phyloP scores from a whole-genome alignment of 495 filamentous ascomycete genomes.

The Xylaria cubensis region DNA sequence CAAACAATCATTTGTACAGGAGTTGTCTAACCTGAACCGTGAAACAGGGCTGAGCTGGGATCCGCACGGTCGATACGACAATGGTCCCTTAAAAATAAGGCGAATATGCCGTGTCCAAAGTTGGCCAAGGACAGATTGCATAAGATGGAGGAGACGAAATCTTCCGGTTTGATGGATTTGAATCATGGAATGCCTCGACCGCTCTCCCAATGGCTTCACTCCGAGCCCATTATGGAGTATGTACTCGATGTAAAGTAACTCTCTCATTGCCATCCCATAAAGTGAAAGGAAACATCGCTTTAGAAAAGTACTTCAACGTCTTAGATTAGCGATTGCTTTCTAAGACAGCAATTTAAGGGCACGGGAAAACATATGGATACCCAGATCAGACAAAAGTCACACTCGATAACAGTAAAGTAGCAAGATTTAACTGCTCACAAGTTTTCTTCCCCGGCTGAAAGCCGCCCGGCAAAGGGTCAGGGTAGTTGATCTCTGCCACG shows the following conservation, averaged over 20 bases:
- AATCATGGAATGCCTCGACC: neutral
- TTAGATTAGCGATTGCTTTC: conserved; percentile 4
- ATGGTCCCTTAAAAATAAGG: neutral
- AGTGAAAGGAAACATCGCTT: neutral
- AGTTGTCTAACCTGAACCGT: neutral
- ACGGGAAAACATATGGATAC: neutral
- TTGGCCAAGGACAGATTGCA: neutral
- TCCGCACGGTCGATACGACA: neutral
- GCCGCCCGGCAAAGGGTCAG: conserved; percentile 36
- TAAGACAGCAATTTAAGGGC: neutral
- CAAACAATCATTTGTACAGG: neutral
- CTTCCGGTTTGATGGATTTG: neutral
- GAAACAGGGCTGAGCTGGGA: neutral
- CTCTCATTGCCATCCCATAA: neutral
- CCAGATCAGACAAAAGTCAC: neutral
- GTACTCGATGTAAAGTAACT: neutral
- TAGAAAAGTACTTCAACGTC: conserved; percentile 16
- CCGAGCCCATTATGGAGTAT: neutral
- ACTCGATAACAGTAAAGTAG: neutral
- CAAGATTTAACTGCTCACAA: conserved; percentile 13
- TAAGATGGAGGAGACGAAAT: neutral
- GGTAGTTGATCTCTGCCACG: conserved; percentile 33
- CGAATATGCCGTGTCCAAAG: neutral
- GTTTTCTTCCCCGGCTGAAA: conserved; percentile 41
- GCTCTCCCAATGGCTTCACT: neutral